Evolutionary conservation across 805 yeast species (phyloP).

Genomic region (Komagataella pseudopastoris): DNA sequence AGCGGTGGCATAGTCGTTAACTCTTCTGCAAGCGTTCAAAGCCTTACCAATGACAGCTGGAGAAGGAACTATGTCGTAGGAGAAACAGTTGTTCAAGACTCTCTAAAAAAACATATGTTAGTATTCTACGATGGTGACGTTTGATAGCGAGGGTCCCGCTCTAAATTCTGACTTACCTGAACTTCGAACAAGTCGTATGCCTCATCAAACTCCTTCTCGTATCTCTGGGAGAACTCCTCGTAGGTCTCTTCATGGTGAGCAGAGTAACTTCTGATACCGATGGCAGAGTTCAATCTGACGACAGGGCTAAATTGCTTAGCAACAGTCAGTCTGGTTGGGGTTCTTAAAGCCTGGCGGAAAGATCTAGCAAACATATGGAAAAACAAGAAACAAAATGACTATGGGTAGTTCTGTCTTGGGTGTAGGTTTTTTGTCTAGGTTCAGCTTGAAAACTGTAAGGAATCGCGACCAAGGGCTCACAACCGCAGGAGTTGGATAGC

Average conservation of each 20-base stretch:
- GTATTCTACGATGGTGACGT: not conserved
- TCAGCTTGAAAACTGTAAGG: not conserved
- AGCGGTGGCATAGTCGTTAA: constrained; percentile 97
- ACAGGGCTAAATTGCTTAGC: not conserved
- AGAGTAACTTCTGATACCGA: constrained; percentile 48
- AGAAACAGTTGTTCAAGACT: constrained; percentile 93
- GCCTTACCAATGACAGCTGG: constrained; percentile 95
- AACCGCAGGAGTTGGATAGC: not conserved
- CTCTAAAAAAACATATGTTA: constrained; percentile 27
- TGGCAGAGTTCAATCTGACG: not conserved
- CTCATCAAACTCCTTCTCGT: constrained; percentile 91
- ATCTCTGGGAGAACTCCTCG: constrained; percentile 84
- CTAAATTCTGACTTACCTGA: constrained; percentile 24
- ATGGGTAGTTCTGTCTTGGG: not conserved
- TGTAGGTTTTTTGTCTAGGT: not conserved
- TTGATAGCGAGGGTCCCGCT: not conserved
- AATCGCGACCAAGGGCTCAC: not conserved
- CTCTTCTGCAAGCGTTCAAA: constrained; percentile 95
- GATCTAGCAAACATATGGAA: not conserved
- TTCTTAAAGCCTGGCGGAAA: not conserved
- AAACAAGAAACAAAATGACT: not conserved
- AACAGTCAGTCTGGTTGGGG: not conserved
- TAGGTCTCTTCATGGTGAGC: constrained; percentile 85
- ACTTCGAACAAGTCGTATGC: constrained; percentile 83
- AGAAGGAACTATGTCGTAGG: constrained; percentile 97